Conservation (phyloP, 148 eudicot species). For the Persicaria tinctoria region DNA sequence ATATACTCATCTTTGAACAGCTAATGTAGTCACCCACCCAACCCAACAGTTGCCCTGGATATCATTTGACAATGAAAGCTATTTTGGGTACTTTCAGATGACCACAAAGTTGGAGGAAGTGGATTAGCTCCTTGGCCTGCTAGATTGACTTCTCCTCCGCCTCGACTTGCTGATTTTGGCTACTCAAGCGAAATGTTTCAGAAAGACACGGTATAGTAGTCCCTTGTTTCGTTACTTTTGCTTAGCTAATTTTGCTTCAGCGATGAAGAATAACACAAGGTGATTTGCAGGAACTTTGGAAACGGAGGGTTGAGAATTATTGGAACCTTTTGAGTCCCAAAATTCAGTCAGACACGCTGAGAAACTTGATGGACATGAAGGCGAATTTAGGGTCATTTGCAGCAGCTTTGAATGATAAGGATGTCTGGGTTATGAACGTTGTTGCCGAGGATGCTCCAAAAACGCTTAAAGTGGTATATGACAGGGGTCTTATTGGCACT, state of each 20-base stretch:
- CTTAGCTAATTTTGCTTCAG: neutral
- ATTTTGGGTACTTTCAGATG: slow-evolving; percentile 47
- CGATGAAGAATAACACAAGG: too few species aligned
- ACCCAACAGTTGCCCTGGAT: too few species aligned
- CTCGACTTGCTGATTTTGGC: slow-evolving; percentile 96
- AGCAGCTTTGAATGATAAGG: slow-evolving; percentile 84
- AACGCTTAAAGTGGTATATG: slow-evolving; percentile 82
- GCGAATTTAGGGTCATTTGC: slow-evolving; percentile 94
- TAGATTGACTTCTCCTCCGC: slow-evolving; percentile 83
- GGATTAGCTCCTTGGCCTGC: slow-evolving; percentile 97
- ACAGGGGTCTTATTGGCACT: slow-evolving; percentile 91
- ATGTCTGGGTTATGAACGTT: slow-evolving; percentile 98
- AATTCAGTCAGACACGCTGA: slow-evolving; percentile 55
- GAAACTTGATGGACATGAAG: slow-evolving; percentile 98
- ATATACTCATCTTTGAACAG: too few species aligned
- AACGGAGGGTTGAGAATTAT: slow-evolving; percentile 72
- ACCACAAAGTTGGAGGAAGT: slow-evolving; percentile 74
- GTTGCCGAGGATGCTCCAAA: slow-evolving; percentile 94
- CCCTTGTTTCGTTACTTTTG: neutral
- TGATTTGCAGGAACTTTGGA: slow-evolving; percentile 68
- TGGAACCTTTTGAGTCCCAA: slow-evolving; percentile 77
- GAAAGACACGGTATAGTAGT: slow-evolving; percentile 73
- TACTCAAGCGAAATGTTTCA: slow-evolving; percentile 72
- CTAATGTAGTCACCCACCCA: too few species aligned
- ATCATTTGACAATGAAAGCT: neutral